These are phyloP conservation scores for Metschnikowia peoriensis DNA, from an alignment of 805 yeast genomes.

Conservation along the genomic window DNA sequence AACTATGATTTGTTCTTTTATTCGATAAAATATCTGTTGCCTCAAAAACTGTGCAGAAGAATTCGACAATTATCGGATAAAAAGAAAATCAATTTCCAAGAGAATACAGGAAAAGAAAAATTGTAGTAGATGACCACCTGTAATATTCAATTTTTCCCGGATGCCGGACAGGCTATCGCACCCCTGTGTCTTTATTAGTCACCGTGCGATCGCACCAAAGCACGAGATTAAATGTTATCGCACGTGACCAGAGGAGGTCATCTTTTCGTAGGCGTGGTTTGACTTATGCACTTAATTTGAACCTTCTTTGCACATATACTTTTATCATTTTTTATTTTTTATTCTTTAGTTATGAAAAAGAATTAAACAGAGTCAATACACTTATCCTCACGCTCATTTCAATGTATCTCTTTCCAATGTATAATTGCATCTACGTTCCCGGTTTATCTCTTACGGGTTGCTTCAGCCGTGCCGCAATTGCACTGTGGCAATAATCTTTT, in stretches of 20 bases:
- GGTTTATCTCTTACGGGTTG: no score
- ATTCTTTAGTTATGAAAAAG: background rate
- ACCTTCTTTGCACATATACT: no score
- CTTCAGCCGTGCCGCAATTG: background rate
- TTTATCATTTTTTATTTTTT: no score
- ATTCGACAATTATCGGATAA: no score
- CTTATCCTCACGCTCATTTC: no score
- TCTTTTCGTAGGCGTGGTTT: no score
- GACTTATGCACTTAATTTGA: no score
- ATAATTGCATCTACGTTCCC: no score
- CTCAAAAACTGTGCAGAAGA: background rate
- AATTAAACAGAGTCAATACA: no score
- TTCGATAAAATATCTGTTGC: background rate
- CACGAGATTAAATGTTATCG: slow-evolving; percentile 16
- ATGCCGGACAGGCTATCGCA: slow-evolving; percentile 6
- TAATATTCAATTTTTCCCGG: background rate
- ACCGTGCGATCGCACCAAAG: slow-evolving; percentile 13
- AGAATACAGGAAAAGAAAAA: background rate
- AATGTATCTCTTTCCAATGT: no score
- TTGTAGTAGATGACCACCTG: background rate
- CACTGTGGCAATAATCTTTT: background rate
- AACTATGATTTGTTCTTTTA: background rate
- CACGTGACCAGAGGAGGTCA: slow-evolving; percentile 5
- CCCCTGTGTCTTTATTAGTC: slow-evolving; percentile 4
- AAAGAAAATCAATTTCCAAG: background rate